Percentiles rank a stretch among this genome's conserved stretches.
Conservation (phyloP, 139 green algal species). For the Coccomyxa sp. region DNA sequence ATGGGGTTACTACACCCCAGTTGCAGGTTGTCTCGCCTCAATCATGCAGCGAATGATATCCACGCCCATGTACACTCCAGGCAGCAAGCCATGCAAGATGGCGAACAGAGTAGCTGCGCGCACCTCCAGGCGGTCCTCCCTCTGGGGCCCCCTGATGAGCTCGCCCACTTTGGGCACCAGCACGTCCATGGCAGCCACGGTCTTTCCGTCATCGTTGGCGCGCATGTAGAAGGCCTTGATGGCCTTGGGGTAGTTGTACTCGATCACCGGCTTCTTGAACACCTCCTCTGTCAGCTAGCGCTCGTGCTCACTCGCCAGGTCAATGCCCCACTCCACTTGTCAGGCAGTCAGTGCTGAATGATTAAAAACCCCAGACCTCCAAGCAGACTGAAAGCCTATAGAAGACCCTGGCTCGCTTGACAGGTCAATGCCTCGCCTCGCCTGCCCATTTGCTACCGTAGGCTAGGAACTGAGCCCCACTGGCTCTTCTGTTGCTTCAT, state of each 20-base stretch:
- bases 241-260: constrained; percentile 96
- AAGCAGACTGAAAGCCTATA: no score
- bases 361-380: neutral
- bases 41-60: neutral
- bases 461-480: no score
- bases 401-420: neutral
- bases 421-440: neutral
- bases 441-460: no score
- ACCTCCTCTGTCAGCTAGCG: constrained; percentile 90
- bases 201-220: constrained; percentile 94
- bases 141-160: constrained; percentile 87
- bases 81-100: no score
- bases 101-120: neutral
- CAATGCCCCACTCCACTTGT: constrained; percentile 84
- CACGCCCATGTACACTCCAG: no score
- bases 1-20: no score
- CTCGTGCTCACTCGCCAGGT: constrained; percentile 93
- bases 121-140: constrained; percentile 76
- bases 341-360: neutral
- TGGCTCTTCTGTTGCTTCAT: no score
- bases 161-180: constrained; percentile 93
- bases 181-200: constrained; percentile 98
- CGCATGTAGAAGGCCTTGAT: constrained; percentile 99
- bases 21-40: no score
- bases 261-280: constrained; percentile 91